These are phyloP conservation scores for Zanthoxylum bungeanum DNA, from an alignment of 345 rosid species.

Conservation along the genomic window DNA sequence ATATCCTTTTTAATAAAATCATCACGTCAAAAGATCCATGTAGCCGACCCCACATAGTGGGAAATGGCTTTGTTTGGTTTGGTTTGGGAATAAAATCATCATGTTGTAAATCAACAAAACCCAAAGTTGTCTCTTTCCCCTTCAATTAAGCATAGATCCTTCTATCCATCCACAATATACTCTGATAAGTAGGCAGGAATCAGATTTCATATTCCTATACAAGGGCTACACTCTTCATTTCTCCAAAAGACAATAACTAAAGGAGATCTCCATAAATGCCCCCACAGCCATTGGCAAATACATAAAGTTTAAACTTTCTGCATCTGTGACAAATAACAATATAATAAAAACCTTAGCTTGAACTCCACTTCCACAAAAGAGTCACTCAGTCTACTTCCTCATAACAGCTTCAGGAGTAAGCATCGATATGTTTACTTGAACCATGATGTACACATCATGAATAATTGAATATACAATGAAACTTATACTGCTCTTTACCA, in stretches of 20 bases:
- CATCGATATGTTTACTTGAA: slow-evolving; percentile 15
- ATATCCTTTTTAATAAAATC: too few relatives aligned
- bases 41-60: too few relatives aligned
- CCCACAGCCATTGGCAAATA: slow-evolving; percentile 16
- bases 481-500: slow-evolving; percentile 12
- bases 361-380: slow-evolving; percentile 21
- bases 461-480: slow-evolving; percentile 7
- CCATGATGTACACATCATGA: slow-evolving; percentile 13
- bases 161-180: slow-evolving; percentile 9
- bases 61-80: too few relatives aligned
- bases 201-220: slow-evolving; percentile 15
- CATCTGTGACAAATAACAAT: slow-evolving; percentile 14
- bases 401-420: slow-evolving; percentile 17
- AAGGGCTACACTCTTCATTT: slow-evolving; percentile 12
- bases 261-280: slow-evolving; percentile 15
- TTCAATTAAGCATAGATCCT: neutral
- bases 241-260: slow-evolving; percentile 15
- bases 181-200: neutral
- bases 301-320: slow-evolving; percentile 8
- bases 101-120: too few relatives aligned
- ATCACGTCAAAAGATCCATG: too few relatives aligned
- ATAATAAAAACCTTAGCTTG: slow-evolving; percentile 9
- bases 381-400: slow-evolving; percentile 24
- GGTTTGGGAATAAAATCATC: too few relatives aligned
- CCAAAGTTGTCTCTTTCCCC: too few relatives aligned